A percentile compares a stretch with the other conserved stretches of the same genome.
These are phyloP conservation scores for Teratosphaeria zuluensis DNA, from an alignment of 2,329 filamentous ascomycete genomes.

Conservation along the genomic window DNA sequence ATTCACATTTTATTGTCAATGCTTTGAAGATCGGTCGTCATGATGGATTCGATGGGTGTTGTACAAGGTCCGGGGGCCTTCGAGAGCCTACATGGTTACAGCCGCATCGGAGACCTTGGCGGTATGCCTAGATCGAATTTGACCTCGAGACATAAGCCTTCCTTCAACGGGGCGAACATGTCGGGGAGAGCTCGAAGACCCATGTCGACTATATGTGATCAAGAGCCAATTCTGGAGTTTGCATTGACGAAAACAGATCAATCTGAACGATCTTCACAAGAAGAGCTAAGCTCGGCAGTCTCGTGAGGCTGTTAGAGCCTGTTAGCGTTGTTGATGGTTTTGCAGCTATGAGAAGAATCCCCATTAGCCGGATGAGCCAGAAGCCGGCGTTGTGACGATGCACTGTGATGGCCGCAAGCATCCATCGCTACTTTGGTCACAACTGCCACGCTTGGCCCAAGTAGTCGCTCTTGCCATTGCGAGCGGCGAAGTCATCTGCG, in stretches of 20 bases:
- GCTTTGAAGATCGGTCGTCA: neutral
- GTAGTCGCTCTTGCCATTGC: too few relatives aligned
- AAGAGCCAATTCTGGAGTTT: neutral
- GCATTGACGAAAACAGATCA: too few relatives aligned
- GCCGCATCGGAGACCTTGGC: neutral
- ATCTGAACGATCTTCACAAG: too few relatives aligned
- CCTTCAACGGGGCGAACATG: too few relatives aligned
- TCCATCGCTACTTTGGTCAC: neutral
- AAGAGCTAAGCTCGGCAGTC: neutral
- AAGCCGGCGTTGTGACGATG: neutral
- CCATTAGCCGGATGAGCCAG: neutral
- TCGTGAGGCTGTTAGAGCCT: neutral
- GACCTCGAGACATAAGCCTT: neutral
- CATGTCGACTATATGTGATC: neutral
- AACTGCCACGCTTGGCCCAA: too few relatives aligned
- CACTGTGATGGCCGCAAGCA: neutral
- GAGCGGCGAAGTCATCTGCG: neutral
- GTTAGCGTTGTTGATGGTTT: neutral
- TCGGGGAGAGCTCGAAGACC: too few relatives aligned
- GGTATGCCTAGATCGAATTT: neutral
- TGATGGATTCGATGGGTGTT: neutral
- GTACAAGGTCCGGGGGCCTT: neutral
- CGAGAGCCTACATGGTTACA: neutral
- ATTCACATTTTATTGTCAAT: too few relatives aligned
- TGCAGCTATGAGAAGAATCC: neutral